phyloP scores from a whole-genome alignment of 164 flowering plant genomes.

The grape (Vitis vinifera) region ASM3070453v1 NC_081809.1:4171001-4171500 shows the following conservation, averaged over 20 bases:
- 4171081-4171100: too few species aligned
- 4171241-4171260: conserved; percentile 54
- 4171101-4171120: too few species aligned
- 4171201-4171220: conserved; percentile 64
- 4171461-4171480: not conserved
- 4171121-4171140: too few species aligned
- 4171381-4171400: conserved; percentile 53
- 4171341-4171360: conserved; percentile 79
- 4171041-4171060: too few species aligned
- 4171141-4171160: too few species aligned
- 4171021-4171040: too few species aligned
- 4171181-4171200: conserved; percentile 43
- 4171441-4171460: not conserved
- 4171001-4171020: too few species aligned
- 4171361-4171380: conserved; percentile 76
- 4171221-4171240: conserved; percentile 49
- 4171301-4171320: conserved; percentile 70
- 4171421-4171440: not conserved
- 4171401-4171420: conserved; percentile 53
- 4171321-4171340: conserved; percentile 78
- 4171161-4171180: too few species aligned
- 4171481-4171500: not conserved
- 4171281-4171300: conserved; percentile 74
- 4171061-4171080: too few species aligned
- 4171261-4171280: conserved; percentile 68